Conservation (phyloP, 305 asterid genomes). For the Fraxinus platypoda region DNA sequence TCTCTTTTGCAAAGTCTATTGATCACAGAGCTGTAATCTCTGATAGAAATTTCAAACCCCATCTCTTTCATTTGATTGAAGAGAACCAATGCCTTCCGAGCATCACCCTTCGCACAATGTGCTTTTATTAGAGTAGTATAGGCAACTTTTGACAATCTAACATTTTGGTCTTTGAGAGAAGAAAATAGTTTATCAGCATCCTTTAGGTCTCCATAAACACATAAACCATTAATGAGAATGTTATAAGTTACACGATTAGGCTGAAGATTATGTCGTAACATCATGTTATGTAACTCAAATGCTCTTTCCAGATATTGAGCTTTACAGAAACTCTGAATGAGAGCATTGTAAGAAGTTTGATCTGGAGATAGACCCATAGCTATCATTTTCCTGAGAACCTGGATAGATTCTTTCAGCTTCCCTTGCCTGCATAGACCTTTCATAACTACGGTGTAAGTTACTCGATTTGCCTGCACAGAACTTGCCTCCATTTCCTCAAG, state of each 20-base stretch:
- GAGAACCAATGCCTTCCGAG: conserved; percentile 46
- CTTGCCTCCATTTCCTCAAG: conserved; percentile 52
- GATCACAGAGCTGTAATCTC: conserved; percentile 74
- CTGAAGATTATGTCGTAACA: conserved; percentile 44
- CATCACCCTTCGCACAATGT: conserved; percentile 73
- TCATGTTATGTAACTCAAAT: conserved; percentile 41
- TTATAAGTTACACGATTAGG: conserved; percentile 59
- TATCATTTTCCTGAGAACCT: conserved; percentile 44
- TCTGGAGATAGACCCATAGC: conserved; percentile 57
- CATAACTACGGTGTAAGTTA: conserved; percentile 68
- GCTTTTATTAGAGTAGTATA: conserved; percentile 80
- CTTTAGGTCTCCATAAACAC: conserved; percentile 47
- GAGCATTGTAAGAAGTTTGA: conserved; percentile 54
- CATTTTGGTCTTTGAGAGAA: conserved; percentile 38
- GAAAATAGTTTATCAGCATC: conserved; percentile 57
- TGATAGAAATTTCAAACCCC: conserved; percentile 61
- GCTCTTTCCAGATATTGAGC: conserved; percentile 46
- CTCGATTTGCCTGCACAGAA: conserved; percentile 54
- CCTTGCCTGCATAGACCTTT: conserved; percentile 60
- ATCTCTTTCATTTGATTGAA: conserved; percentile 54
- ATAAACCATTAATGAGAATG: conserved; percentile 67
- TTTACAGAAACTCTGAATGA: conserved; percentile 59
- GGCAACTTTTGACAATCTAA: conserved; percentile 56
- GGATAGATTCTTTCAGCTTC: conserved; percentile 48
- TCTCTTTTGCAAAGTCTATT: conserved; percentile 76